phyloP scores from a whole-genome alignment of 2,329 filamentous ascomycete genomes.

The Pseudocercospora fijiensis region DNA sequence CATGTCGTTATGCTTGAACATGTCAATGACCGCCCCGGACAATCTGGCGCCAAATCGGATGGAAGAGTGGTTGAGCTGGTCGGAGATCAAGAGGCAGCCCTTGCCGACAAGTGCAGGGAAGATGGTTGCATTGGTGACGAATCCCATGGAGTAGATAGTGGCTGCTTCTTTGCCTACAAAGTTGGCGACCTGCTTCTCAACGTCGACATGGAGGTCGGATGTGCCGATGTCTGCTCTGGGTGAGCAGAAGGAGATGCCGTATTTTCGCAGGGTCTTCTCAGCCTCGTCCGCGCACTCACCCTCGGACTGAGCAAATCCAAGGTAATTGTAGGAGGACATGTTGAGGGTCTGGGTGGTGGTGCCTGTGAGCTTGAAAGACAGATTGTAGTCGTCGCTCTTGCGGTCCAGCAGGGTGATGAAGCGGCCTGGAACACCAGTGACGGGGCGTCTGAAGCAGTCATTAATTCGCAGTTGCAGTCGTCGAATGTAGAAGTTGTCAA shows the following conservation, averaged over 20 bases:
- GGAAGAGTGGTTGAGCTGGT: constrained; percentile 96
- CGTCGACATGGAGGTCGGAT: constrained; percentile 80
- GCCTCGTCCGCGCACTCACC: constrained; percentile 93
- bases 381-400: constrained; percentile 86
- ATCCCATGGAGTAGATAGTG: constrained; percentile 99
- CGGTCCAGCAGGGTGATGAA: constrained; percentile 93
- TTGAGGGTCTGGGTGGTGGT: constrained; percentile 93
- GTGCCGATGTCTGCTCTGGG: constrained; percentile 82
- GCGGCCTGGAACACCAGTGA: constrained; percentile 88
- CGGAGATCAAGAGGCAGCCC: constrained; percentile 90
- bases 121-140: constrained; percentile 88
- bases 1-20: constrained; percentile 99
- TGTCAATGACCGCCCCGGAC: constrained; percentile 89
- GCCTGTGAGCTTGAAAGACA: constrained; percentile 82
- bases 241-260: constrained; percentile 79
- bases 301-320: constrained; percentile 96
- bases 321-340: constrained; percentile 99
- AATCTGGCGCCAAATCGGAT: constrained; percentile 93
- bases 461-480: constrained; percentile 92
- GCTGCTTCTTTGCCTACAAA: constrained; percentile 94
- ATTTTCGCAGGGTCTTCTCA: constrained; percentile 79
- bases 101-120: constrained; percentile 92
- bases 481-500: constrained; percentile 97
- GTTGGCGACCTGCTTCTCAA: constrained; percentile 81
- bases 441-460: constrained; percentile 91